Evolutionary conservation across 2,329 filamentous ascomycete genomes (phyloP).

Genomic region (Colletotrichum higginsianum): DNA sequence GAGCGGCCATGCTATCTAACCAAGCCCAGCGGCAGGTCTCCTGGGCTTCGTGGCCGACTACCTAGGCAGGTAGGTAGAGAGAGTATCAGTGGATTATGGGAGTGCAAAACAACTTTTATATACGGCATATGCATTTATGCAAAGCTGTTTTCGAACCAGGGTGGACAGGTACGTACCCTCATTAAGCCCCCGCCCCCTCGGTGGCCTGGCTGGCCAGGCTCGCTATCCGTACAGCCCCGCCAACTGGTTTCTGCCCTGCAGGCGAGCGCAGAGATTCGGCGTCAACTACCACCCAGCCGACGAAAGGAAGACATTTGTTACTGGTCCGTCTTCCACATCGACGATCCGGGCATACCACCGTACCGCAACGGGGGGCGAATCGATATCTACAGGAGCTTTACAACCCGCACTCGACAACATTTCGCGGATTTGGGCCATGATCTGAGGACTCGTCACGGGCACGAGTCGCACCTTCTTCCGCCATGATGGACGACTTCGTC

Average conservation of each 20-base stretch:
- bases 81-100: neutral
- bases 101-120: neutral
- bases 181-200: slow-evolving; percentile 10
- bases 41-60: too few relatives aligned
- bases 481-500: slow-evolving; percentile 93
- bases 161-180: slow-evolving; percentile 10
- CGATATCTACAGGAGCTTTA: neutral
- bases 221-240: slow-evolving; percentile 31
- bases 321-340: slow-evolving; percentile 5
- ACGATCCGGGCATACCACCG: neutral
- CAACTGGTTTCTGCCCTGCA: slow-evolving; percentile 37
- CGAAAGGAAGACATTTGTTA: slow-evolving; percentile 18
- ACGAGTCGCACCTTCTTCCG: slow-evolving; percentile 39
- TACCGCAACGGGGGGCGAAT: neutral
- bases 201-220: neutral
- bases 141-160: neutral
- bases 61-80: too few relatives aligned
- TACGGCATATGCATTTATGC: neutral
- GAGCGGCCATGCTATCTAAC: too few relatives aligned
- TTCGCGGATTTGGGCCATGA: slow-evolving; percentile 23
- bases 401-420: neutral
- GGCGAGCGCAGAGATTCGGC: slow-evolving; percentile 30
- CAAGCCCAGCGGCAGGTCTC: too few relatives aligned
- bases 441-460: slow-evolving; percentile 24
- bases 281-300: slow-evolving; percentile 14